Evolutionary conservation across 1,284 basidiomycete species (phyloP).

Genomic region (Coniferiporia weirii): DNA sequence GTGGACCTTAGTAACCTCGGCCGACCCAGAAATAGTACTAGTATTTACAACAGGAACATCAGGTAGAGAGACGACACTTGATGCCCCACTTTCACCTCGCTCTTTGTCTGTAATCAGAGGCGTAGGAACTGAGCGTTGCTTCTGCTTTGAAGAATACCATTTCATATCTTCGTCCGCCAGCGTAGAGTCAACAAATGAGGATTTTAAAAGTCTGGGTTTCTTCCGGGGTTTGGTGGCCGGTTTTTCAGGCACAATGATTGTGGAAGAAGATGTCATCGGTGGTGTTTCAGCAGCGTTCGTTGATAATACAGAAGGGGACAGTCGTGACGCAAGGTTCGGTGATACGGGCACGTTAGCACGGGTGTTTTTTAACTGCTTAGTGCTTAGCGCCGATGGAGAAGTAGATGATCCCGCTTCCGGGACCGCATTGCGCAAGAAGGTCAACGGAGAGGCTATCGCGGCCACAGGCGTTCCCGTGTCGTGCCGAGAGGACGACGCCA

Average conservation of each 20-base stretch:
- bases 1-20: background rate
- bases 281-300: too few relatives aligned
- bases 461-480: background rate
- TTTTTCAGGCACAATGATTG: background rate
- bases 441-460: background rate
- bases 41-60: background rate
- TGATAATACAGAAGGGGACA: too few relatives aligned
- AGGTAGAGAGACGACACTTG: background rate
- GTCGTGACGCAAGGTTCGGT: too few relatives aligned
- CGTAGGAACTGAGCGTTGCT: background rate
- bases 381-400: background rate
- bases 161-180: slow-evolving; percentile 7
- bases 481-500: background rate
- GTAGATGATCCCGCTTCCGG: background rate
- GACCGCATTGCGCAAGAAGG: background rate
- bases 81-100: background rate
- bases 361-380: background rate
- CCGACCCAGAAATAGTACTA: background rate
- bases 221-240: background rate
- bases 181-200: background rate
- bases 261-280: background rate
- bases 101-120: background rate
- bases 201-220: slow-evolving; percentile 10
- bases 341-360: too few relatives aligned
- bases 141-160: slow-evolving; percentile 1